Evolutionary conservation across 768 basidiomycete species (phyloP), one percentile per base, ranked within the genome.

Genomic region (Boletus rubescentipes): DNA sequence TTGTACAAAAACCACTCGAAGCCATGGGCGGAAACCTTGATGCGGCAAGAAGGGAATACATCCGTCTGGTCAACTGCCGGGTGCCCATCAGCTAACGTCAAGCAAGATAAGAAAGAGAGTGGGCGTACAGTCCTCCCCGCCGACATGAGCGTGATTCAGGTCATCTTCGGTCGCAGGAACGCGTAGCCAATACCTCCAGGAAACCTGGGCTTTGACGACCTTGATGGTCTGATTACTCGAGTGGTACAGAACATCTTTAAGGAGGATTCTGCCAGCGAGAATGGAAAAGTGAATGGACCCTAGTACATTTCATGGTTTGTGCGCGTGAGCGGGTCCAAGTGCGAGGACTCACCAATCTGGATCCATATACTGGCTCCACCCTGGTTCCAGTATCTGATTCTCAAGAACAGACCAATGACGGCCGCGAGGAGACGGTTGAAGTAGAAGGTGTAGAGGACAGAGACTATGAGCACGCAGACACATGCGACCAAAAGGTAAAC

Each of bases 1-100:
- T 98, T 98, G 72, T 91, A 97, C 38, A 98, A 62, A 68, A 92
- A 92, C 87, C 91, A 94, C 68, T 98, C 94, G 40, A 94, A 77
- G 16, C 96, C 96, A 61, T 95, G 84, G 4, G 91, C 62, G 8
- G 85, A 85, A 29, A 94, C 66, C 50, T 90, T 86, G 30, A 98
- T 82, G 36, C 96, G 86, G 63, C 93, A 96, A 14, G 87, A 82
- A 53, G 81, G 76, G 21, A 79, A 64, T 14, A 67, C 62, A 14
- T 66, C 54, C 1, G 67, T 62, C 41, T 66, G 65, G 59, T 77
- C 73, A 38, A 69, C 76, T 79, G 53, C 15, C 45, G 21, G 44
- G 20, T 16, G 31, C 9, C 29, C 58, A 29, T 69, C 36, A 60
- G 49, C 20, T 20, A 30, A 31, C 35, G n/a, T n/a, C n/a, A 32